A percentile compares a stretch with the other conserved stretches of the same genome.
Conservation (phyloP, 768 basidiomycete genomes). For the Lactarius evosmus region DNA sequence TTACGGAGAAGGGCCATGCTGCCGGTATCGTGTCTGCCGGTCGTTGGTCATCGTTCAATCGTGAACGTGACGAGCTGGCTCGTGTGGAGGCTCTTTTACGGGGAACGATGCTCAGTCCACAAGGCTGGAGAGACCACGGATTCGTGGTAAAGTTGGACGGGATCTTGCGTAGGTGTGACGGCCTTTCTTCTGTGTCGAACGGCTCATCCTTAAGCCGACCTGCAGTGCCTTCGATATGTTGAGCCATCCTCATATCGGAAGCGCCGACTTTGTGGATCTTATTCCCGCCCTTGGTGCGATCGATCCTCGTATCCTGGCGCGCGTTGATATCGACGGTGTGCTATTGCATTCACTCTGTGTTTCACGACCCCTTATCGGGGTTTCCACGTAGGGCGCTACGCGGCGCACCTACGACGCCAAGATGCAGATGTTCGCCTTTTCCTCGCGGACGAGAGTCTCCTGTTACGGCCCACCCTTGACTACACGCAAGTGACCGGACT, state of each 20-base stretch:
- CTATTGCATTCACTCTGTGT: not conserved
- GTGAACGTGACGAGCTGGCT: constrained; percentile 37
- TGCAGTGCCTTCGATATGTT: constrained; percentile 74
- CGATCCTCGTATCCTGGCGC: constrained; percentile 50
- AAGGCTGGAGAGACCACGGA: constrained; percentile 46
- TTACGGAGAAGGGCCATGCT: constrained; percentile 67
- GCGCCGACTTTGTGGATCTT: constrained; percentile 40
- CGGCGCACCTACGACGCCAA: constrained; percentile 64
- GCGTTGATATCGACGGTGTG: constrained; percentile 72
- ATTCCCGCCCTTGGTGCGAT: constrained; percentile 52
- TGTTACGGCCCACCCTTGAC: constrained; percentile 67
- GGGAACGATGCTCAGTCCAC: constrained; percentile 40
- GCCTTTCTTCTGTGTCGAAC: not conserved
- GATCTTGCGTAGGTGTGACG: constrained; percentile 40
- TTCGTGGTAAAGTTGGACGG: constrained; percentile 44
- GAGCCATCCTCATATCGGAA: constrained; percentile 51
- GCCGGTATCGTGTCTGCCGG: constrained; percentile 43
- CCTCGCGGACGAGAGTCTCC: constrained; percentile 68
- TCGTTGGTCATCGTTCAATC: constrained; percentile 43
- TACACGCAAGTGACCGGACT: constrained; percentile 63
- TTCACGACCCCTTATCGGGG: not conserved
- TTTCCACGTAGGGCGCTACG: constrained; percentile 50
- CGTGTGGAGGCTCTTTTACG: constrained; percentile 38
- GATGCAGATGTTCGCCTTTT: constrained; percentile 71
- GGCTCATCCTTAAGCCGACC: not conserved